These are phyloP conservation scores for Monilinia fructicola DNA, from an alignment of 2,329 filamentous ascomycete species.

Conservation along the genomic window DNA sequence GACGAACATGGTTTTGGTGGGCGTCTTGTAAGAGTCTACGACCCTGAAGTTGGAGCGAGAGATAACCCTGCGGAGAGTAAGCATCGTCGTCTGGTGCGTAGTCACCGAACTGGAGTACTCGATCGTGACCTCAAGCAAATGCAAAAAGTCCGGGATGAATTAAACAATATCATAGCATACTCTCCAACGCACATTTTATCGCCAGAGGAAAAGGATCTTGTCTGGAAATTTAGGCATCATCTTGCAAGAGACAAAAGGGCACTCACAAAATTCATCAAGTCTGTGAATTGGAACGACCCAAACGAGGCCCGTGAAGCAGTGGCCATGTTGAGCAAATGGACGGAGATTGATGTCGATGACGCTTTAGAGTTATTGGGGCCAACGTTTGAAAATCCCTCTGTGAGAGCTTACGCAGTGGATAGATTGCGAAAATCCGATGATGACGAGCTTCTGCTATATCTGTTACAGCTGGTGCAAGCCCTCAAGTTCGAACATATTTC, in stretches of 20 bases:
- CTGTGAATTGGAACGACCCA: constrained; percentile 87
- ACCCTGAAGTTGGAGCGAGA: constrained; percentile 83
- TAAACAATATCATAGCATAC: constrained; percentile 88
- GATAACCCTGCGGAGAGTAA: constrained; percentile 97
- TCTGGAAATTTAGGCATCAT: constrained; percentile 98
- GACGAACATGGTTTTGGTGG: constrained; percentile 50
- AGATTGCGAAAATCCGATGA: constrained; percentile 89
- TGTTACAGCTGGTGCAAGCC: constrained; percentile 92
- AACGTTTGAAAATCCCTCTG: constrained; percentile 82
- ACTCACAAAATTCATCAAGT: constrained; percentile 96
- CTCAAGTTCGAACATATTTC: constrained; percentile 87
- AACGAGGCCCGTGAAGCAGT: constrained; percentile 86
- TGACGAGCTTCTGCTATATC: constrained; percentile 83
- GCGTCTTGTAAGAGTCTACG: constrained; percentile 81
- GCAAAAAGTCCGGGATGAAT: constrained; percentile 92
- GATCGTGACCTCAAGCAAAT: constrained; percentile 94
- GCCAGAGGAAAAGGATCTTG: constrained; percentile 88
- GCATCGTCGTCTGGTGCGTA: constrained; percentile 86
- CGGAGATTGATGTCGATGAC: constrained; percentile 94
- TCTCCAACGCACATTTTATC: constrained; percentile 86
- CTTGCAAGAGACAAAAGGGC: constrained; percentile 88
- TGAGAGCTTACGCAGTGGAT: constrained; percentile 91
- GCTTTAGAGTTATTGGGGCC: constrained; percentile 91
- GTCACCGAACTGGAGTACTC: constrained; percentile 84
- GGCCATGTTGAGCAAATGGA: constrained; percentile 89